Evolutionary conservation across 768 basidiomycete genomes (phyloP), one percentile per base, ranked within the genome.

Genomic region (Kwoniella botswanensis): DNA sequence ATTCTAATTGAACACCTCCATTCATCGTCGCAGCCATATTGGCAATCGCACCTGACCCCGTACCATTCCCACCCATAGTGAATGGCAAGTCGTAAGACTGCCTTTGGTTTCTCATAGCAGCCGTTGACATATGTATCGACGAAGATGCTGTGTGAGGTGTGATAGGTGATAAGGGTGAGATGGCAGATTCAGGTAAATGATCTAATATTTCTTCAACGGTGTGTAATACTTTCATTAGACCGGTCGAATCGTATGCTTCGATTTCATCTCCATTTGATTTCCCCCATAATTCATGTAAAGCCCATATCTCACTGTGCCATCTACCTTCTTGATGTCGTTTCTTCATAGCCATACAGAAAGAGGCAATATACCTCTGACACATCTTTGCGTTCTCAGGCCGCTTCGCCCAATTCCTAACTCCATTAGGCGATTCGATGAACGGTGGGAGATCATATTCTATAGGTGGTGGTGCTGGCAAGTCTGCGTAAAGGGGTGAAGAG

Each of bases 341-440:
- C 64, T 88, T 89, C 77, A 96, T 88, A 79, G 91, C 90, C 89
- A 97, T 96, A 42, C 93, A 89, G 80, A 98, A 98, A 82, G 90
- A 89, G 29, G 92, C 92, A 66, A 96, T 93, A 54, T 93, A 92
- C 73, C 89, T 90, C 85, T 98, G 95, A 88, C 91, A 93, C 60
- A 88, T 88, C 73, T 91, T 91, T 54, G 84, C 74, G 84, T 95
- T 93, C 61, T 91, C 90, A 65, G 89, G 88, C 63, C 85, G 74
- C 66, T 75, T 76, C 0, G 81, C 82, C 77, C 79, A 84, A 44
- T 80, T 76, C 35, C 61, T 35, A 3, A 82, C 79, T 12, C 81
- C 82, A 22, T 77, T 74, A 10, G 78, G 77, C 24, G 79, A 65
- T 21, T 67, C 43, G 26, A 71, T 54, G 64, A 79, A 81, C 15